phyloP scores from a whole-genome alignment of 352 stramenopile species.

The Phytophthora cajani region DNA sequence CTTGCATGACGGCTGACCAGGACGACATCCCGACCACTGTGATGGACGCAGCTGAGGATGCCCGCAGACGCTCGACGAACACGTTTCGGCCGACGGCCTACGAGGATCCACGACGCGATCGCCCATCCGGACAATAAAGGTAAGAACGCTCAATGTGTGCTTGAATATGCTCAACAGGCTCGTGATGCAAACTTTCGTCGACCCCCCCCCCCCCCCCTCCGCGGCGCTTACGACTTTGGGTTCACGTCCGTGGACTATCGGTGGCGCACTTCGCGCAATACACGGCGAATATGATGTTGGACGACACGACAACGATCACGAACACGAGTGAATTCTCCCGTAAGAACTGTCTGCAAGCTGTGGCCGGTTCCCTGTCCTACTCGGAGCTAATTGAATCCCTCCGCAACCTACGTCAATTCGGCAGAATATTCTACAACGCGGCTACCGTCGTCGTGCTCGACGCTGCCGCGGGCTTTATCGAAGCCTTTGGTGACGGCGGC shows the following conservation, averaged over 20 bases:
- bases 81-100: no score
- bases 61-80: no score
- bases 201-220: neutral
- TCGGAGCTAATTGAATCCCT: neutral
- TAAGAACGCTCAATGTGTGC: constrained; percentile 15
- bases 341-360: neutral
- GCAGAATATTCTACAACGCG: constrained; percentile 15
- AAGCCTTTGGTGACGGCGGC: neutral
- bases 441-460: neutral
- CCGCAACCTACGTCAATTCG: constrained; percentile 8
- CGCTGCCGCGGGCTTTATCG: neutral
- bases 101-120: constrained; percentile 2
- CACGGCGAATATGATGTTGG: neutral
- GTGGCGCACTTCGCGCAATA: constrained; percentile 11
- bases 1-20: no score
- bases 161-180: constrained; percentile 18
- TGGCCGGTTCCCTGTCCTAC: neutral
- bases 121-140: constrained; percentile 4
- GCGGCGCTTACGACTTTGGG: constrained; percentile 15
- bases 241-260: constrained; percentile 2
- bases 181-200: neutral
- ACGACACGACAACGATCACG: neutral
- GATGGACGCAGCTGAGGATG: no score
- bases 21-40: no score
- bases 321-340: constrained; percentile 23